Evolutionary conservation across 2,329 filamentous ascomycete genomes (phyloP), one percentile per base, ranked within the genome.

Genomic region (Fusarium aywerte): DNA sequence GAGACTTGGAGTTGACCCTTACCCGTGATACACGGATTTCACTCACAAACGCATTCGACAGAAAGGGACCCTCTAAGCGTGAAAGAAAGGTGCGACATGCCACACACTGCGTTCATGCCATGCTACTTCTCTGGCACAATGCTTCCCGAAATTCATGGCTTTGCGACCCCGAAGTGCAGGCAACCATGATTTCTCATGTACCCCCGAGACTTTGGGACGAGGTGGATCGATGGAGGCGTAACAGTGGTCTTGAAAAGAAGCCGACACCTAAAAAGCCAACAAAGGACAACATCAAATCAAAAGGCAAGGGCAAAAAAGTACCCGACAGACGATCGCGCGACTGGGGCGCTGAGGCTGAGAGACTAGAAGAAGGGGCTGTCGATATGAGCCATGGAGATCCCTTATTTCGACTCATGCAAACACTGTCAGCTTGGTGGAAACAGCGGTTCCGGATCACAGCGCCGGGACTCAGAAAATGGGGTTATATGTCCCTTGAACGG

Each of bases 121-220:
- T 96, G 75, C 87, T 89, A 51, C 81, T 99, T 16, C 85, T 99
- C 61, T 97, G 91, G 84, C 94, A 98, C 76, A 98, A 98, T 74
- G 87, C 92, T 1, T 79, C 96, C 15, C 88, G 92, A 39, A 97
- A 98, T 76, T 83, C 87, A 0, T 98, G 95, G 90, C 80, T 93
- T 20, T 92, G 92, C 69, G 92, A 98, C 71, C 77, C 84, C 5
- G 87, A 91, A 64, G 83, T 96, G 1, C 92, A 96, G 64, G 87
- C 89, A 12, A 90, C 89, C 16, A 83, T 97, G 75, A 83, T 96
- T 5, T 87, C 89, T n/a, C 89, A 92, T 58, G 73, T 97, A 8
- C 85, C 91, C 0, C 82, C 87, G 0, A 85, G 86, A 7, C 81
- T 95, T 6, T 90, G 87, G 79, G 87, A 88, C 15, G 92, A 93